Percentiles rank a stretch among this genome's conserved stretches.
These are phyloP conservation scores for Candida sithepensis DNA, from an alignment of 805 yeast genomes.

Conservation along the genomic window DNA sequence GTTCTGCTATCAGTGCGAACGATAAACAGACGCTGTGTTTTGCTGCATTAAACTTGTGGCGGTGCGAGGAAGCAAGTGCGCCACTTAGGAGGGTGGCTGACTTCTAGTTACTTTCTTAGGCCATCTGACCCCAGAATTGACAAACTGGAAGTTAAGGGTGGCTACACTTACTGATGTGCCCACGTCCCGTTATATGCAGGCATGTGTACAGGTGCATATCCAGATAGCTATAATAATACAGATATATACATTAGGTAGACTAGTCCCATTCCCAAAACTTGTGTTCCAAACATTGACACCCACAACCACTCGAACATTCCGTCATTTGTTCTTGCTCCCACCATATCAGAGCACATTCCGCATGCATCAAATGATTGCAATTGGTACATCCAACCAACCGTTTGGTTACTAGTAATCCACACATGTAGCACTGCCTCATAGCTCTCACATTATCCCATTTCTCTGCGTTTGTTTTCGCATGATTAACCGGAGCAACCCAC, in stretches of 20 bases:
- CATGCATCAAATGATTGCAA: constrained; percentile 79
- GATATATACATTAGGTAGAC: too few species aligned
- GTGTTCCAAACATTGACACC: constrained; percentile 58
- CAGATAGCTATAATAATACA: too few species aligned
- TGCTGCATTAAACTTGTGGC: not conserved
- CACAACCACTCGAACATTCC: constrained; percentile 85
- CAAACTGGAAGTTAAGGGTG: too few species aligned
- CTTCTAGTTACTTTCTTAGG: not conserved
- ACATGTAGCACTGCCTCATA: constrained; percentile 55
- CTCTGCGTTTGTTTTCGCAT: not conserved
- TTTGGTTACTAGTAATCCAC: constrained; percentile 58
- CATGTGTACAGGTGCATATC: too few species aligned
- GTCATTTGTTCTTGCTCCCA: constrained; percentile 46
- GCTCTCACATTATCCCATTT: constrained; percentile 16
- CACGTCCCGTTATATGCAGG: too few species aligned
- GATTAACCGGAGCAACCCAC: constrained; percentile 22
- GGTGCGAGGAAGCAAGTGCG: not conserved
- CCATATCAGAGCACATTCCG: constrained; percentile 78
- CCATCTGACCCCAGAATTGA: too few species aligned
- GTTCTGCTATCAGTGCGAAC: not conserved
- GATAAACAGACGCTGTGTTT: not conserved
- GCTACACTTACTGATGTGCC: too few species aligned
- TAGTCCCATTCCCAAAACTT: constrained; percentile 10
- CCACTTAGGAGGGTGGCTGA: not conserved
- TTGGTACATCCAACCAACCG: constrained; percentile 62